phyloP scores from a whole-genome alignment of 169 alveolate genomes.

The Cryptosporidium sp. region DNA sequence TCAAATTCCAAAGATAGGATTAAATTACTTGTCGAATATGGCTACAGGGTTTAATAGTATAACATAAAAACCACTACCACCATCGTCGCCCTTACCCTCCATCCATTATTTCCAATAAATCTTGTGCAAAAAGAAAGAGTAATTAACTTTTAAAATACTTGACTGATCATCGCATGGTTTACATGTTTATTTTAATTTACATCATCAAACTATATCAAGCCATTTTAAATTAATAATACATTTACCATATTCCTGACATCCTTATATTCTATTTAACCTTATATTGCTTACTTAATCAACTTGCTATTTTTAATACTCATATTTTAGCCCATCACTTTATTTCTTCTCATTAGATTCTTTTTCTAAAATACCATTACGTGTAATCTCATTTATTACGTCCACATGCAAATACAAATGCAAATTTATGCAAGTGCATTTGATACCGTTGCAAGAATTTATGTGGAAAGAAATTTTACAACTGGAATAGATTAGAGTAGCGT shows the following conservation, averaged over 20 bases:
- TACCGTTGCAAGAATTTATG: not conserved
- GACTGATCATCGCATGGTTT: not conserved
- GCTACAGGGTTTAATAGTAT: not conserved
- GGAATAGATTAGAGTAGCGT: no score
- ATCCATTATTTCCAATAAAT: not conserved
- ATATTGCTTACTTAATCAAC: not conserved
- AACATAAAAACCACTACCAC: not conserved
- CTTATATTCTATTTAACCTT: not conserved
- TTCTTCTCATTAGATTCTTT: not conserved
- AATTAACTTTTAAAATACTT: not conserved
- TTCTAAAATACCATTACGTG: not conserved
- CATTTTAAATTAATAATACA: not conserved
- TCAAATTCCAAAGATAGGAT: conserved; percentile 18
- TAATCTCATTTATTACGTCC: not conserved
- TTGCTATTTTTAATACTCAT: no score
- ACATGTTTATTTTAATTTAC: not conserved
- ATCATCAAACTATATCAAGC: not conserved
- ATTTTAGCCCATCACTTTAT: no score
- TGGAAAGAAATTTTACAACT: not conserved
- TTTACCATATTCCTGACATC: not conserved
- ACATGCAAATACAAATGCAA: conserved; percentile 2
- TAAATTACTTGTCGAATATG: not conserved
- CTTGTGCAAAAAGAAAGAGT: no score
- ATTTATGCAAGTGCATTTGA: not conserved
- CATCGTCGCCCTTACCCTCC: not conserved